Percentiles rank a stretch among this genome's conserved stretches.
phyloP scores from a whole-genome alignment of 2,329 filamentous ascomycete genomes.

The Geoglossum cookeanum region DNA sequence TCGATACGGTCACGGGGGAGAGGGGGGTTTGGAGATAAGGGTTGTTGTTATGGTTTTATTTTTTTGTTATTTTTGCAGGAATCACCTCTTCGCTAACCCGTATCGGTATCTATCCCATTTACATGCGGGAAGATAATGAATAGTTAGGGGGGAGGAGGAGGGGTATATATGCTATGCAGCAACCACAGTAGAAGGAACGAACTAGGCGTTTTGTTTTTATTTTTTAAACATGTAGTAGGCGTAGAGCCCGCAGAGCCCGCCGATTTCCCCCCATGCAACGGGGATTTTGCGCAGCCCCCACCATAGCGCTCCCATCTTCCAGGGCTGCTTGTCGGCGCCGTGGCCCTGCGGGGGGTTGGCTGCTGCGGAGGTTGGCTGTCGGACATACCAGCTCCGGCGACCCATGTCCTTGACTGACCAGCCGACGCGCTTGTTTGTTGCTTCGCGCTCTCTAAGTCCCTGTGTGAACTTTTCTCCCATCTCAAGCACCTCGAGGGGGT shows the following conservation, averaged over 20 bases:
- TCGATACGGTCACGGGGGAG: no score
- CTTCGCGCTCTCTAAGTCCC: constrained; percentile 42
- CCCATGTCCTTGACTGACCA: constrained; percentile 53
- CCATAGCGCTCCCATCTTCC: constrained; percentile 72
- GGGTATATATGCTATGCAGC: no score
- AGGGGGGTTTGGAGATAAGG: no score
- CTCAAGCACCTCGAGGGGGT: constrained; percentile 60
- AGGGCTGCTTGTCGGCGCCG: constrained; percentile 42
- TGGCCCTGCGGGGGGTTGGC: constrained; percentile 19
- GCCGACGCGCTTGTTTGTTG: constrained; percentile 38
- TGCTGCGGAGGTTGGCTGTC: constrained; percentile 12
- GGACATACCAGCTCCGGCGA: constrained; percentile 48
- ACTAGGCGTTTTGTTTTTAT: constrained; percentile 13
- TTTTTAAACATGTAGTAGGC: constrained; percentile 40
- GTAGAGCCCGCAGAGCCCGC: constrained; percentile 37
- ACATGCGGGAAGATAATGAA: no score
- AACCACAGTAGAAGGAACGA: no score
- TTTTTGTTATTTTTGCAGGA: no score
- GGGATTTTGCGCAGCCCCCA: constrained; percentile 64
- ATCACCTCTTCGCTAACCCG: no score
- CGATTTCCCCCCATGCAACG: constrained; percentile 34
- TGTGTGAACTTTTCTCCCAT: constrained; percentile 48
- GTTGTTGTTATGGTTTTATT: no score
- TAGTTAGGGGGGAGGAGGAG: no score
- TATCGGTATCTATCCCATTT: no score